A percentile compares a stretch with the other conserved stretches of the same genome.
phyloP scores from a whole-genome alignment of 163 green algal species.

The Prototheca stagnorum region DNA sequence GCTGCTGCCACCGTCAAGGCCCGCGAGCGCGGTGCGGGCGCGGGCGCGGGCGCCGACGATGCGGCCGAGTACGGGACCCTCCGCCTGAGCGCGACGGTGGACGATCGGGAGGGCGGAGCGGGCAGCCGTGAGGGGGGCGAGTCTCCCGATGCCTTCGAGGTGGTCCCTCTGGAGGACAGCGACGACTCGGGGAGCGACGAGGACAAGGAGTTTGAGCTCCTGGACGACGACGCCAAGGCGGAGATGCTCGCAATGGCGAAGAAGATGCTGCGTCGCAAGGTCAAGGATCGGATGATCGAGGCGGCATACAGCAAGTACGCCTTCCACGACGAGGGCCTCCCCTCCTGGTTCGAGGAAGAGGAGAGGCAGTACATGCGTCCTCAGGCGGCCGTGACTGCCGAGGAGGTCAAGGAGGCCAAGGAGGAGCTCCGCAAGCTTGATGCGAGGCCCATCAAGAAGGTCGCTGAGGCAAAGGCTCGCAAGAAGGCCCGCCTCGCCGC shows the following conservation, averaged over 20 bases:
- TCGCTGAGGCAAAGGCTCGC: slow-evolving; percentile 80
- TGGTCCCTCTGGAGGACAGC: slow-evolving; percentile 28
- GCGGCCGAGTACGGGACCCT: too few relatives aligned
- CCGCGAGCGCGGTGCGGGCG: background rate
- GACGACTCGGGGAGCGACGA: slow-evolving; percentile 20
- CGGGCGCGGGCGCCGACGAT: slow-evolving; percentile 2
- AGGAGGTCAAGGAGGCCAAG: slow-evolving; percentile 69
- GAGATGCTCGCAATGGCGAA: slow-evolving; percentile 71
- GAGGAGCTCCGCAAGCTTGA: slow-evolving; percentile 61
- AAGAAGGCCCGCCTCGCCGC: slow-evolving; percentile 54
- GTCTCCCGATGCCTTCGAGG: slow-evolving; percentile 56
- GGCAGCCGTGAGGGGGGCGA: too few relatives aligned
- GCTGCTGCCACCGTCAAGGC: slow-evolving; percentile 1
- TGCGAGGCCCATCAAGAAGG: slow-evolving; percentile 88
- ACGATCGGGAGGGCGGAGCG: too few relatives aligned
- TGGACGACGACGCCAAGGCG: slow-evolving; percentile 47
- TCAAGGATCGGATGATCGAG: slow-evolving; percentile 82
- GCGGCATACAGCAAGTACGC: slow-evolving; percentile 76
- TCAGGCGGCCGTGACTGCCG: slow-evolving; percentile 40
- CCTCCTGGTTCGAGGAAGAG: slow-evolving; percentile 86
- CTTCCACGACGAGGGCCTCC: slow-evolving; percentile 70
- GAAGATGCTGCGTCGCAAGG: slow-evolving; percentile 61
- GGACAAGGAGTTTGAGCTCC: slow-evolving; percentile 59
- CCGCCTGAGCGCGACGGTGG: too few relatives aligned
- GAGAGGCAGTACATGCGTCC: slow-evolving; percentile 40